phyloP scores from a whole-genome alignment of 1,284 basidiomycete genomes.

The Pseudozyma tsukubaensis region DNA sequence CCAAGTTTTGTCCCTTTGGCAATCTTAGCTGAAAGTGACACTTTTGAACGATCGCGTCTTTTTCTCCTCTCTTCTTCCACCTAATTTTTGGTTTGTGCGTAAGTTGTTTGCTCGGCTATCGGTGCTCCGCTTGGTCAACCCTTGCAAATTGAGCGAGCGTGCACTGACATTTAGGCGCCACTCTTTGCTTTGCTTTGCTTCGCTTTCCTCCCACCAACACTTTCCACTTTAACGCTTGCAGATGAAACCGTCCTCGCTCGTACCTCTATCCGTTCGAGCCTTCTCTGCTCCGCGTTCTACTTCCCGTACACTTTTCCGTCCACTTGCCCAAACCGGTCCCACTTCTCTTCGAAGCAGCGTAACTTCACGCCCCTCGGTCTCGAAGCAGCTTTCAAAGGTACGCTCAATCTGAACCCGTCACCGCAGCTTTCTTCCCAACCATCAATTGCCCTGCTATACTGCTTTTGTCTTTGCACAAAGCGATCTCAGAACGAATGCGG shows the following conservation, averaged over 20 bases:
- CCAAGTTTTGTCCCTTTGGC: not conserved
- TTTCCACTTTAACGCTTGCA: slow-evolving; percentile 20
- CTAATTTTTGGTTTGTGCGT: slow-evolving; percentile 21
- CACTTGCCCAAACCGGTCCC: not conserved
- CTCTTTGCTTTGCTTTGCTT: slow-evolving; percentile 1
- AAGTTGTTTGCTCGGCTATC: slow-evolving; percentile 18
- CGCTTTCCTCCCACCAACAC: slow-evolving; percentile 26
- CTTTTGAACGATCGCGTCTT: slow-evolving; percentile 14
- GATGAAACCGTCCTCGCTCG: slow-evolving; percentile 37
- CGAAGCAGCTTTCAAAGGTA: slow-evolving; percentile 32
- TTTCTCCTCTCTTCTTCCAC: not conserved
- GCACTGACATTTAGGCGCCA: slow-evolving; percentile 1
- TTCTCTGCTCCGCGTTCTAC: slow-evolving; percentile 17
- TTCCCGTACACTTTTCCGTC: slow-evolving; percentile 1
- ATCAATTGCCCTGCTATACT: too few relatives aligned
- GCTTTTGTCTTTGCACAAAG: not conserved
- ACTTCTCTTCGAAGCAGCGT: slow-evolving; percentile 12
- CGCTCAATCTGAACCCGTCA: slow-evolving; percentile 4
- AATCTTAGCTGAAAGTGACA: slow-evolving; percentile 3
- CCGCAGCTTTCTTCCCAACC: not conserved
- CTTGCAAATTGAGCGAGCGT: slow-evolving; percentile 1
- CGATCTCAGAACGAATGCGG: slow-evolving; percentile 11
- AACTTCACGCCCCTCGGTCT: slow-evolving; percentile 8
- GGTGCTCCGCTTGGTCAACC: not conserved
- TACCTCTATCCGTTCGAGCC: slow-evolving; percentile 18